A percentile compares a stretch with the other conserved stretches of the same genome.
Conservation (phyloP, 306 rosid genomes). For the Inga laurina region DNA sequence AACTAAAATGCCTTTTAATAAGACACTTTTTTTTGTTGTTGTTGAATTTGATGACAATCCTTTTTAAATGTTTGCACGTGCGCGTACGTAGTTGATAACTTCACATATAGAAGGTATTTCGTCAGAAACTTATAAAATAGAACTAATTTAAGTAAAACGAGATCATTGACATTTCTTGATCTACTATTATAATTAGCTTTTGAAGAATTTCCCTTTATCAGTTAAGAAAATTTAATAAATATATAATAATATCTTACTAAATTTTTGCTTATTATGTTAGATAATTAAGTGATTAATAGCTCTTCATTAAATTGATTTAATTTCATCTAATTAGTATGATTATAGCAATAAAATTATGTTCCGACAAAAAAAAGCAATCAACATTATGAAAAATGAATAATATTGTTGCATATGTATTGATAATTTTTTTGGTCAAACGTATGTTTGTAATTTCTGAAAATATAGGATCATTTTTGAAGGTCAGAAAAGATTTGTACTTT, state of each 20-base stretch:
- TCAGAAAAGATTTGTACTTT: neutral
- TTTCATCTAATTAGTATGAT: neutral
- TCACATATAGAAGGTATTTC: neutral
- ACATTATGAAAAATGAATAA: neutral
- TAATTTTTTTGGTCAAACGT: neutral
- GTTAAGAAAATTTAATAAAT: neutral
- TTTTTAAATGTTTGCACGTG: no score
- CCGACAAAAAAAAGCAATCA: no score
- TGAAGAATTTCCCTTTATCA: neutral
- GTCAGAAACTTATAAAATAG: neutral
- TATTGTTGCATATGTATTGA: neutral
- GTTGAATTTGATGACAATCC: neutral
- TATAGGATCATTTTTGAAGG: neutral
- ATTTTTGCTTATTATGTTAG: neutral
- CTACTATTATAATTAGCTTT: neutral
- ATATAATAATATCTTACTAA: neutral
- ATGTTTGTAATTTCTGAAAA: neutral
- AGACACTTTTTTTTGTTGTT: neutral
- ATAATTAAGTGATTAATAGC: neutral
- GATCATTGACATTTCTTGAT: neutral
- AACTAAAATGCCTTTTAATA: no score
- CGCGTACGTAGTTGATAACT: no score
- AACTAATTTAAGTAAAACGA: neutral
- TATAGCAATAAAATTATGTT: no score
- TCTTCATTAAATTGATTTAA: neutral